Conservation (phyloP, 306 rosid genomes). For the Citrullus mucosospermus region DNA sequence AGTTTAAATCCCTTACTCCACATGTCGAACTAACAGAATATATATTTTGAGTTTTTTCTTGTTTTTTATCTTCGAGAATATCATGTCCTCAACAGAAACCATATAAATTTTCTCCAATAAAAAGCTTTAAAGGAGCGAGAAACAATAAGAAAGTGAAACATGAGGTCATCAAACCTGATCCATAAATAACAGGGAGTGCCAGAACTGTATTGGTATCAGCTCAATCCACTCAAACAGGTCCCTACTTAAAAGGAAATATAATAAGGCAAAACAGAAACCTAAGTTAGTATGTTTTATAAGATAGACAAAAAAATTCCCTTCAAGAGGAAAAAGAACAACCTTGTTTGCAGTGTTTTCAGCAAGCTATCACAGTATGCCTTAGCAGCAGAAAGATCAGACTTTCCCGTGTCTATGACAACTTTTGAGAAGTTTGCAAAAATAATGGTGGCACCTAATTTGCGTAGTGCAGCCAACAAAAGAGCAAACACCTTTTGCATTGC, state of each 20-base stretch:
- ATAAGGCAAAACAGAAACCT: constrained; percentile 11
- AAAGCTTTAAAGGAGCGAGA: neutral
- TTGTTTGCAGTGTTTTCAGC: constrained; percentile 67
- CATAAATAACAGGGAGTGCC: constrained; percentile 85
- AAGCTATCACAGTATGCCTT: constrained; percentile 84
- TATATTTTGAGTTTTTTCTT: too few relatives aligned
- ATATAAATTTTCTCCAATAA: neutral
- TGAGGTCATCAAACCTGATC: constrained; percentile 53
- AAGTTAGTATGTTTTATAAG: neutral
- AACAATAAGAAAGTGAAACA: neutral
- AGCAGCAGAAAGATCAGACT: constrained; percentile 69
- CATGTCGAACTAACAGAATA: too few relatives aligned
- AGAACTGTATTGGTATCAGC: constrained; percentile 72
- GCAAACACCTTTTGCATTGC: constrained; percentile 91
- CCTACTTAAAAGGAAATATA: constrained; percentile 31
- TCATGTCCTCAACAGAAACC: neutral
- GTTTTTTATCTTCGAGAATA: neutral
- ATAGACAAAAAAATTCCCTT: neutral
- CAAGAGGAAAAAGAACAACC: constrained; percentile 27
- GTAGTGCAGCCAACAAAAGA: constrained; percentile 64
- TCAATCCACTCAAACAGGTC: constrained; percentile 95
- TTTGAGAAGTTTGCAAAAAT: constrained; percentile 83
- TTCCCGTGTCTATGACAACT: constrained; percentile 86
- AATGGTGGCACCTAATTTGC: constrained; percentile 85
- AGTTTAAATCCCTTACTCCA: too few relatives aligned